Percentiles rank a stretch among this genome's conserved stretches.
Evolutionary conservation across 2,329 filamentous ascomycete genomes (phyloP).

Genomic region (Oidium heveae): DNA sequence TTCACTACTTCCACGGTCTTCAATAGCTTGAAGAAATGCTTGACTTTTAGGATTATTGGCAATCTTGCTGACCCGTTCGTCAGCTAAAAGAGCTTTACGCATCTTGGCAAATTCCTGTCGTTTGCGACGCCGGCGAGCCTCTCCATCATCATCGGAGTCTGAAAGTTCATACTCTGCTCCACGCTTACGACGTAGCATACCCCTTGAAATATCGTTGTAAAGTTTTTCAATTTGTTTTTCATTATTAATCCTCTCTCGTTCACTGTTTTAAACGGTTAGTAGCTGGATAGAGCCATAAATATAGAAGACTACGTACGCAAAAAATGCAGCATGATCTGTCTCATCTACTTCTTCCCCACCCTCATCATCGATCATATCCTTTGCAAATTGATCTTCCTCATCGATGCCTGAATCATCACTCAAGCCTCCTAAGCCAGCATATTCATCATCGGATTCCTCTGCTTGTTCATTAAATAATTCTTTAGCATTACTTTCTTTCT

Average conservation of each 20-base stretch:
- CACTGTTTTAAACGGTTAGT: constrained; percentile 21
- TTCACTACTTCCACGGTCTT: constrained; percentile 54
- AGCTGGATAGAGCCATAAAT: neutral
- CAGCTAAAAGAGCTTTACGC: constrained; percentile 64
- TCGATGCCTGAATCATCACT: constrained; percentile 70
- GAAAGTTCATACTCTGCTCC: constrained; percentile 63
- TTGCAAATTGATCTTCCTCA: constrained; percentile 46
- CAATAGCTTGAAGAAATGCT: constrained; percentile 75
- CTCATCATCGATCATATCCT: constrained; percentile 78
- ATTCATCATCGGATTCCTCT: constrained; percentile 95
- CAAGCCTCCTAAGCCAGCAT: constrained; percentile 71
- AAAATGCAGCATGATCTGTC: constrained; percentile 59
- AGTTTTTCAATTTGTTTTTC: constrained; percentile 78
- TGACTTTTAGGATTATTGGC: constrained; percentile 70
- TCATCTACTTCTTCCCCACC: constrained; percentile 57
- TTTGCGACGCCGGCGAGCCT: constrained; percentile 55
- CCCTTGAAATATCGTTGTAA: constrained; percentile 78
- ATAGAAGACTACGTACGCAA: constrained; percentile 45
- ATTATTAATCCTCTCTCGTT: constrained; percentile 55
- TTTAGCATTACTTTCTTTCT: constrained; percentile 67
- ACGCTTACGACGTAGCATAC: constrained; percentile 60
- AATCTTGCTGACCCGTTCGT: constrained; percentile 78
- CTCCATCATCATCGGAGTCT: constrained; percentile 72
- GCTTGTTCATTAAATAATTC: constrained; percentile 81
- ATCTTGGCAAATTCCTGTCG: constrained; percentile 74